These are phyloP conservation scores for Leptosphaerulina australis DNA, from an alignment of 2,329 filamentous ascomycete genomes.

Conservation along the genomic window DNA sequence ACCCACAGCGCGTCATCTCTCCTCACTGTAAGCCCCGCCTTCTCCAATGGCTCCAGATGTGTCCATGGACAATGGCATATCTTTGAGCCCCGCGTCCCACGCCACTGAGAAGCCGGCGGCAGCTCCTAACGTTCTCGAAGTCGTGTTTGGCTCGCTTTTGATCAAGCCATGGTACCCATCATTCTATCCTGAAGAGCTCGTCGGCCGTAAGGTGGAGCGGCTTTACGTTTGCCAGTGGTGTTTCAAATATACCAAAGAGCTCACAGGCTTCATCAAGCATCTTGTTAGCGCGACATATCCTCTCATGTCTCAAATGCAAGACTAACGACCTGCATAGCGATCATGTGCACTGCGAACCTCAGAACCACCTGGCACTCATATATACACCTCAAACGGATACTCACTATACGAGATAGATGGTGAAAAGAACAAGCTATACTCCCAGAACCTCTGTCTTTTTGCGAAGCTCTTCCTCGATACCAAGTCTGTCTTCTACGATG, in stretches of 20 bases:
- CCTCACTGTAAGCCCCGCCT: constrained; percentile 1
- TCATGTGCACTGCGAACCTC: constrained; percentile 51
- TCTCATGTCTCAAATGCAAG: background rate
- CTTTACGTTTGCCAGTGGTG: constrained; percentile 91
- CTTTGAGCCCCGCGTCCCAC: constrained; percentile 7
- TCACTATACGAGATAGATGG: constrained; percentile 93
- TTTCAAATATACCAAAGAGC: constrained; percentile 82
- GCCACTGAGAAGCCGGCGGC: constrained; percentile 23
- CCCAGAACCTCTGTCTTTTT: constrained; percentile 93
- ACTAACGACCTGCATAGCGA: constrained; percentile 44
- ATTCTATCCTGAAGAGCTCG: constrained; percentile 75
- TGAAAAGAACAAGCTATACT: constrained; percentile 83
- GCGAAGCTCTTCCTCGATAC: constrained; percentile 97
- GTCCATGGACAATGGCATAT: constrained; percentile 17
- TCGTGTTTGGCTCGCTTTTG: constrained; percentile 80
- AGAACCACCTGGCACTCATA: constrained; percentile 68
- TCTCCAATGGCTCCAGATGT: constrained; percentile 17
- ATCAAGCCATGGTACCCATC: constrained; percentile 94
- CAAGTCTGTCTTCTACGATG: constrained; percentile 98
- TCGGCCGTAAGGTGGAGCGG: constrained; percentile 54
- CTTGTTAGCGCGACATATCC: constrained; percentile 26
- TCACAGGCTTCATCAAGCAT: constrained; percentile 56
- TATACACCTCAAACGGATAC: constrained; percentile 82
- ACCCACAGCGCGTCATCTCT: constrained; percentile 9
- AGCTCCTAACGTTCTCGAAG: constrained; percentile 78